These are phyloP conservation scores for Eucalyptus fibrosa DNA, from an alignment of 345 rosid species.

Conservation along the genomic window DNA sequence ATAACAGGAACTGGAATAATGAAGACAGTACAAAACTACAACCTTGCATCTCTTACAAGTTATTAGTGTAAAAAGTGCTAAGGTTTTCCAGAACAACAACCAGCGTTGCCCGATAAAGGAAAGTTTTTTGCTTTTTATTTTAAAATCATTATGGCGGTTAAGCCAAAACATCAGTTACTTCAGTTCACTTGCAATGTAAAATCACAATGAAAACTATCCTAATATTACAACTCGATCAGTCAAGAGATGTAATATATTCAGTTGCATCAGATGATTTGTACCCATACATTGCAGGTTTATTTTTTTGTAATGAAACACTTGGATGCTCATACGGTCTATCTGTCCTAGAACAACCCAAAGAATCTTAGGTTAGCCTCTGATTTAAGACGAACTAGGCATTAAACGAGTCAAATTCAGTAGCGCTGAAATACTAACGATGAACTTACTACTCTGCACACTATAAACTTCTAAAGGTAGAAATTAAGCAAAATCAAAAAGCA, in stretches of 20 bases:
- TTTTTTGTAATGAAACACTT: neutral
- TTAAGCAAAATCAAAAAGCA: no score
- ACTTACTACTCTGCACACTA: no score
- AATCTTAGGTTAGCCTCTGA: no score
- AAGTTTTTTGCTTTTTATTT: neutral
- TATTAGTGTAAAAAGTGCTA: neutral
- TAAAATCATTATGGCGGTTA: neutral
- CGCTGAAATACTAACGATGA: no score
- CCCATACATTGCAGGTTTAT: neutral
- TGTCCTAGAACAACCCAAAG: no score
- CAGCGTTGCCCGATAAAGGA: neutral
- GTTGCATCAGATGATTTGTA: neutral
- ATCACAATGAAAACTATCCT: neutral
- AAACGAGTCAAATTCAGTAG: no score
- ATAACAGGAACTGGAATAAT: neutral
- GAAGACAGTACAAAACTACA: neutral
- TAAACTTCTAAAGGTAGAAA: no score
- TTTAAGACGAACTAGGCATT: no score
- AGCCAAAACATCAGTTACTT: neutral
- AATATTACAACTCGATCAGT: neutral
- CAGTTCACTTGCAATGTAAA: neutral
- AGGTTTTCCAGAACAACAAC: neutral
- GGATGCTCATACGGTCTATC: no score
- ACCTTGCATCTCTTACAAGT: neutral
- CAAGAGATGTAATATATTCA: neutral